Evolutionary conservation across 2,329 filamentous ascomycete genomes (phyloP).

Genomic region (Didymella glomerata): DNA sequence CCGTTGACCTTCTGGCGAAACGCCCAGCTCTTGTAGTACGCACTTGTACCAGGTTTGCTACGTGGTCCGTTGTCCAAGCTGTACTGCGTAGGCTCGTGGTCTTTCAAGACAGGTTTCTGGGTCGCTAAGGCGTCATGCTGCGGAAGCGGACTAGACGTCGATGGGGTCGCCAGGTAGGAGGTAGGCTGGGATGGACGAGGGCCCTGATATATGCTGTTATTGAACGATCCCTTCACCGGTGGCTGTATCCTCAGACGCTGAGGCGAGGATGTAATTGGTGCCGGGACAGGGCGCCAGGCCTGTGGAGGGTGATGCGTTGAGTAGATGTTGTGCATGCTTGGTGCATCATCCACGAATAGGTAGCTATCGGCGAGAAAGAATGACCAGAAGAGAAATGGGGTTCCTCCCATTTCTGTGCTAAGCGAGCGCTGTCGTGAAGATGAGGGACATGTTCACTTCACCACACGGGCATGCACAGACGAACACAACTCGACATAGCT

Average conservation of each 20-base stretch:
- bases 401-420: not conserved
- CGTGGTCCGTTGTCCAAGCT: conserved; percentile 2
- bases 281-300: not conserved
- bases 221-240: not conserved
- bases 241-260: not conserved
- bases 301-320: too few relatives aligned
- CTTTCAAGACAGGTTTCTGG: not conserved
- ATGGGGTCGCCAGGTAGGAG: too few relatives aligned
- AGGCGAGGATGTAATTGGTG: not conserved
- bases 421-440: not conserved
- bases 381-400: too few relatives aligned
- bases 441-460: conserved; percentile 3
- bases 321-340: not conserved
- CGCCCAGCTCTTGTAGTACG: conserved; percentile 22
- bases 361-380: not conserved
- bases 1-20: conserved; percentile 13
- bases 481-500: not conserved
- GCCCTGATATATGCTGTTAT: not conserved
- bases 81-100: not conserved
- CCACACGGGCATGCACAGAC: not conserved
- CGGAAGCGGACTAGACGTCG: not conserved
- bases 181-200: not conserved
- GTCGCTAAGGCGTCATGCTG: not conserved
- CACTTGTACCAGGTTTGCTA: conserved; percentile 13
- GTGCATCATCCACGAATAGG: not conserved